Conservation (phyloP, 371 early-diverging fungal genomes). For the Mucor circinelloides region DNA sequence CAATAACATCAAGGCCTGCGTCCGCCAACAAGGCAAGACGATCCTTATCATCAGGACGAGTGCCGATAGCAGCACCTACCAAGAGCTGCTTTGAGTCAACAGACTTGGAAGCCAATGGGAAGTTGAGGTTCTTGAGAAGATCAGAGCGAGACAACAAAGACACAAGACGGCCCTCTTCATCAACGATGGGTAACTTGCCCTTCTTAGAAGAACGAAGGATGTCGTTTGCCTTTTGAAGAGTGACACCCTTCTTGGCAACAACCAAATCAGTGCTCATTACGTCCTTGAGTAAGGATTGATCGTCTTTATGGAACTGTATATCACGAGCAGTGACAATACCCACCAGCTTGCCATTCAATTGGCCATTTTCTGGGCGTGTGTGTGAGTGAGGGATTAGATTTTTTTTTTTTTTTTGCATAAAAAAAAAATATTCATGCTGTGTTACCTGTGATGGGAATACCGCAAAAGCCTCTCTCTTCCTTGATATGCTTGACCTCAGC, state of each 20-base stretch:
- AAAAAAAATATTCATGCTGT: slow-evolving; percentile 16
- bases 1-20: slow-evolving; percentile 93
- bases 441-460: slow-evolving; percentile 91
- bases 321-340: slow-evolving; percentile 97
- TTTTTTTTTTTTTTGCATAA: not conserved
- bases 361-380: slow-evolving; percentile 71
- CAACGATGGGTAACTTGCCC: slow-evolving; percentile 96
- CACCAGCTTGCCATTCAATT: slow-evolving; percentile 84
- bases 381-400: not conserved
- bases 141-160: slow-evolving; percentile 93
- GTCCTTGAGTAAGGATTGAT: slow-evolving; percentile 55
- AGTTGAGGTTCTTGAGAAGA: slow-evolving; percentile 94
- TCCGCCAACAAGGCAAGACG: slow-evolving; percentile 86
- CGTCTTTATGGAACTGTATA: slow-evolving; percentile 85
- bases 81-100: slow-evolving; percentile 85
- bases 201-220: slow-evolving; percentile 89
- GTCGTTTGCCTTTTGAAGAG: slow-evolving; percentile 85
- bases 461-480: slow-evolving; percentile 86
- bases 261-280: slow-evolving; percentile 93
- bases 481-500: slow-evolving; percentile 87
- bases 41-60: slow-evolving; percentile 85
- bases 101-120: slow-evolving; percentile 88
- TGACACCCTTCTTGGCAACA: slow-evolving; percentile 84
- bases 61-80: slow-evolving; percentile 92
- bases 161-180: slow-evolving; percentile 77